Percentiles rank a stretch among this genome's conserved stretches.
Conservation (phyloP, 495 filamentous ascomycete species). For the Peziza echinospora region DNA sequence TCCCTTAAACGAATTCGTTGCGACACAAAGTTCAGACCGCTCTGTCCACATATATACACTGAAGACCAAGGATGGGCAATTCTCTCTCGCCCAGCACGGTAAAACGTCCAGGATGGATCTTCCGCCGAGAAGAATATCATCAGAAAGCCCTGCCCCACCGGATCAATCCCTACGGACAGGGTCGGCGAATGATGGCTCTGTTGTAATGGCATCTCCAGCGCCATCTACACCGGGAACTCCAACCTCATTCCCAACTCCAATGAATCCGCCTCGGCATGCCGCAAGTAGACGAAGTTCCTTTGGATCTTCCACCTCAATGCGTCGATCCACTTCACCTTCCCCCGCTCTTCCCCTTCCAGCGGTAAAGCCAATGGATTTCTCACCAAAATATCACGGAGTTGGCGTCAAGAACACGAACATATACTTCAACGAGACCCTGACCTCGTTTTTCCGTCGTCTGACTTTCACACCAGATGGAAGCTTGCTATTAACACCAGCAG, state of each 20-base stretch:
- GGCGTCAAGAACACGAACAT: constrained; percentile 68
- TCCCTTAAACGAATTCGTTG: constrained; percentile 91
- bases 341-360: constrained; percentile 87
- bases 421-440: constrained; percentile 94
- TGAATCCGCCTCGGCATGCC: constrained; percentile 87
- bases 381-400: constrained; percentile 48
- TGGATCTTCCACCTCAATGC: constrained; percentile 73
- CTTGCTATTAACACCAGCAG: constrained; percentile 83
- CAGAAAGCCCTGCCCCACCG: constrained; percentile 78
- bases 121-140: constrained; percentile 69
- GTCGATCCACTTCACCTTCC: constrained; percentile 83
- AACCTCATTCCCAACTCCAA: constrained; percentile 67
- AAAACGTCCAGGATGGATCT: constrained; percentile 72
- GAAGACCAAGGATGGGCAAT: constrained; percentile 90
- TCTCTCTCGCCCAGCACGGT: constrained; percentile 57
- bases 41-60: constrained; percentile 93
- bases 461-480: constrained; percentile 93
- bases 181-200: constrained; percentile 13
- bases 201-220: constrained; percentile 43
- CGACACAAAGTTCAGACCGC: constrained; percentile 92
- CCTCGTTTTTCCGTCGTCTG: constrained; percentile 86
- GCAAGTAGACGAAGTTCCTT: constrained; percentile 90
- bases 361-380: constrained; percentile 83
- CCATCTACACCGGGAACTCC: constrained; percentile 93
- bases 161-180: constrained; percentile 30